phyloP scores from a whole-genome alignment of 352 stramenopile species.

The Peronospora belbahrii region DNA sequence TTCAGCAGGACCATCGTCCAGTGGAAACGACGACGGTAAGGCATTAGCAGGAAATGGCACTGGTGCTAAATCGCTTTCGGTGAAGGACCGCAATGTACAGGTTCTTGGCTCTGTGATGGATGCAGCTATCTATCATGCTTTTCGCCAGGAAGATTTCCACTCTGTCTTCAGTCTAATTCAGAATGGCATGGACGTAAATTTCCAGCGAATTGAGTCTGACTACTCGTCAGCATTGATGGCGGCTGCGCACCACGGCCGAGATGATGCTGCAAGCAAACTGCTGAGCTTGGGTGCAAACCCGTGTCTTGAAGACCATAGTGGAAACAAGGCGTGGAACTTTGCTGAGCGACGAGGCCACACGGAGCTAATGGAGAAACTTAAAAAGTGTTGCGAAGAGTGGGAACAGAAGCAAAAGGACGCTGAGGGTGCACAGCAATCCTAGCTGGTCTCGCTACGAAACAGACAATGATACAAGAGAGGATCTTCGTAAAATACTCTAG shows the following conservation, averaged over 20 bases:
- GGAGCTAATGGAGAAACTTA: constrained; percentile 60
- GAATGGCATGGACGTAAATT: constrained; percentile 84
- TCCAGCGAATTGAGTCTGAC: constrained; percentile 74
- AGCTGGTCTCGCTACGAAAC: neutral
- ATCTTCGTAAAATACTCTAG: neutral
- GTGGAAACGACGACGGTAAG: constrained; percentile 1
- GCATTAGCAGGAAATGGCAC: constrained; percentile 7
- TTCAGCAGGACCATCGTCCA: constrained; percentile 3
- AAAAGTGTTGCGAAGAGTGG: constrained; percentile 62
- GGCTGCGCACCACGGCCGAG: constrained; percentile 67
- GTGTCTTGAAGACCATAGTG: constrained; percentile 39
- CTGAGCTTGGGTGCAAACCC: constrained; percentile 61
- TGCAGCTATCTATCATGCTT: constrained; percentile 72
- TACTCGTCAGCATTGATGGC: constrained; percentile 69
- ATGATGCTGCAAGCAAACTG: constrained; percentile 60
- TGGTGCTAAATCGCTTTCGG: constrained; percentile 36
- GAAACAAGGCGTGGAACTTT: constrained; percentile 61
- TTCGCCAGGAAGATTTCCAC: constrained; percentile 71
- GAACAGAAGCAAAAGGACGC: constrained; percentile 24
- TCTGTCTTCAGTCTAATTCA: constrained; percentile 70
- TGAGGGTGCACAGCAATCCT: constrained; percentile 9
- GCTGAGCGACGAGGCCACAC: constrained; percentile 57
- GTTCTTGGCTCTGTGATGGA: constrained; percentile 81
- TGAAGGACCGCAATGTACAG: constrained; percentile 65
- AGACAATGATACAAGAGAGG: neutral